phyloP scores from a whole-genome alignment of 768 basidiomycete species.

The Lactarius vividus region DNA sequence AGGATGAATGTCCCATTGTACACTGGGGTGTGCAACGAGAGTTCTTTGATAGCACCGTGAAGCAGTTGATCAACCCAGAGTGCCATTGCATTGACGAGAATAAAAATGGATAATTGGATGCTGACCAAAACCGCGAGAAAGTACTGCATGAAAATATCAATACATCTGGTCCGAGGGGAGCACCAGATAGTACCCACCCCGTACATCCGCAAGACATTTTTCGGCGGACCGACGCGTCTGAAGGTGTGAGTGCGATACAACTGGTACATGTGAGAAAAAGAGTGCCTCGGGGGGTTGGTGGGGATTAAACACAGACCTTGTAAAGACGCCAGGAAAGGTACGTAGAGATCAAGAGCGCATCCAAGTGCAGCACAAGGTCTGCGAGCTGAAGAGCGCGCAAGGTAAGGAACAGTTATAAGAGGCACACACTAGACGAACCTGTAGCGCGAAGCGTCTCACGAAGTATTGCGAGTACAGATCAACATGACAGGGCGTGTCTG shows the following conservation, averaged over 20 bases:
- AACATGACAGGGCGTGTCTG: slow-evolving; percentile 47
- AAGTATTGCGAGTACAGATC: slow-evolving; percentile 49
- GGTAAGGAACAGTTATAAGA: not conserved
- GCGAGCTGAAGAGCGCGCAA: slow-evolving; percentile 39
- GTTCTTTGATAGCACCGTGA: slow-evolving; percentile 43
- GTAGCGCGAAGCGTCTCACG: slow-evolving; percentile 38
- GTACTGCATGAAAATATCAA: slow-evolving; percentile 36
- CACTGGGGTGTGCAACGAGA: slow-evolving; percentile 41
- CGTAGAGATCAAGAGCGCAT: slow-evolving; percentile 42
- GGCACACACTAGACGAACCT: slow-evolving; percentile 36
- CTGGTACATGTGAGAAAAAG: slow-evolving; percentile 30
- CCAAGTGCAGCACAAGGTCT: slow-evolving; percentile 46
- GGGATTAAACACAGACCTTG: slow-evolving; percentile 33
- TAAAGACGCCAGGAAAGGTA: slow-evolving; percentile 48
- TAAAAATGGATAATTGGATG: slow-evolving; percentile 54
- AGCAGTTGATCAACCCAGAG: slow-evolving; percentile 57
- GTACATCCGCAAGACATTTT: slow-evolving; percentile 49
- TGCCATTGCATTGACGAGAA: slow-evolving; percentile 47
- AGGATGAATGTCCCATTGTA: slow-evolving; percentile 48
- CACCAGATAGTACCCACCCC: slow-evolving; percentile 37
- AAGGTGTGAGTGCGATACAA: slow-evolving; percentile 48
- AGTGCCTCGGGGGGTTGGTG: not conserved
- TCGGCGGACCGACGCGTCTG: slow-evolving; percentile 52
- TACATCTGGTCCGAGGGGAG: not conserved
- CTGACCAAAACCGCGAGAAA: slow-evolving; percentile 54